Evolutionary conservation across 2,329 filamentous ascomycete genomes (phyloP).

Genomic region (Fusarium sp.): DNA sequence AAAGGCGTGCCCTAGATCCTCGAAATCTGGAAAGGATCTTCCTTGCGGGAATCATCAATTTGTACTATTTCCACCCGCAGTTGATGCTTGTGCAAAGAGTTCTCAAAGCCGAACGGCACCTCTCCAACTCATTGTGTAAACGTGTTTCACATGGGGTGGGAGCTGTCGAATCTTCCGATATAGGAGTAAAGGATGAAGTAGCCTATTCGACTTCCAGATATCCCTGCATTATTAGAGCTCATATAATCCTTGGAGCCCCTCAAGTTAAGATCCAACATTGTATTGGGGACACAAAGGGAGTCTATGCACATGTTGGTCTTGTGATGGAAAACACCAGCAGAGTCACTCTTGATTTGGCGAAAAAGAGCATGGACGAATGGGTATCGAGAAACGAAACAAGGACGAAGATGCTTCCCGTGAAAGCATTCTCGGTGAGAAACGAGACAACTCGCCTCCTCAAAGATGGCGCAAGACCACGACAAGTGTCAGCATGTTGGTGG

Average conservation of each 20-base stretch:
- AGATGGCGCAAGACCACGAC: not conserved
- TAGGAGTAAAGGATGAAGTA: not conserved
- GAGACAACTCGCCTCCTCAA: not conserved
- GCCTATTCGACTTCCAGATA: not conserved
- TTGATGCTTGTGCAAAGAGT: not conserved
- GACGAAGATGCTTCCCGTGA: not conserved
- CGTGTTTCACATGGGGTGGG: not conserved
- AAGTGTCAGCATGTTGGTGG: conserved; percentile 2
- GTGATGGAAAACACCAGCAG: not conserved
- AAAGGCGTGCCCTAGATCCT: not conserved
- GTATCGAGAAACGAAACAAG: not conserved
- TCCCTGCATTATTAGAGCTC: not conserved
- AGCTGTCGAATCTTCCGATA: not conserved
- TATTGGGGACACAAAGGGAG: not conserved
- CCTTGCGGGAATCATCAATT: not conserved
- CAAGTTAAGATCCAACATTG: not conserved
- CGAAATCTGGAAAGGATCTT: not conserved
- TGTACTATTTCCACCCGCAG: not conserved
- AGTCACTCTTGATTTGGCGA: not conserved
- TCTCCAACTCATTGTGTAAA: not conserved
- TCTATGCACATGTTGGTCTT: not conserved
- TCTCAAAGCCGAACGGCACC: not conserved
- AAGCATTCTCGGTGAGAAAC: not conserved
- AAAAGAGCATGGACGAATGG: not conserved
- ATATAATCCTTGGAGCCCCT: not conserved